Base-by-base conservation (phyloP, 331 rosid species). In the Ulmus americana region DNA sequence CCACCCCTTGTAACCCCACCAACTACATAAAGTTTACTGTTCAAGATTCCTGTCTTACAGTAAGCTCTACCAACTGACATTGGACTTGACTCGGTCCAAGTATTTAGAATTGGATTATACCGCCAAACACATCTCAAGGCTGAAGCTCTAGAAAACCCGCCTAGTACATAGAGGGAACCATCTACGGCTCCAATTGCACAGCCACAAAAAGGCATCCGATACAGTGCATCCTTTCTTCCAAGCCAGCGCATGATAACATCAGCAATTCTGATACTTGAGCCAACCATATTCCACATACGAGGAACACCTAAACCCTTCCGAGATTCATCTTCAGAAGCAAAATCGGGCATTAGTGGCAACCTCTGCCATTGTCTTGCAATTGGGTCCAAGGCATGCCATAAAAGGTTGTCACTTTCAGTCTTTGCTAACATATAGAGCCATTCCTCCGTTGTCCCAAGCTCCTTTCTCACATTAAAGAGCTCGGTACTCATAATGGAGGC, bases 1-100 rank as follows among this genome's bases (percentile, higher is more conserved):
- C 77, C 84, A 59, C 88, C 94, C 58, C 79, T 85, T 62, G 79
- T 87, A 76, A 90, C 95, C 28, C 94, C 97, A 63, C 97, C 97
- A 77, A 87, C 88, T 54, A 87, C 94, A 79, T 87, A 90, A 57
- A 90, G 94, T 82, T 83, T 90, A 75, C 83, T 69, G 53, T 85
- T 85, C 68, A 90, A 76, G 66, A 85, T 81, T 15, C 90, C 83
- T 22, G 97, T 90, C 83, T 90, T 90, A 72, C 90, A 77, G 59
- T 90, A 90, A 7, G 97, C 97, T 58, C 95, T 77, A 22, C 95
- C 86, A 0, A 82, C 77, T 16, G 88, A 85, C 97, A 87, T 90
- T 10, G 95, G 67, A 52, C 69, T 71, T 59, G 79, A 80, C 71
- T 85, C 87, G 47, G 55, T 83, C 97, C 97, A 90, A 0, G 63